Percentiles rank a stretch among this genome's conserved stretches.
Conservation (phyloP, 2,329 filamentous ascomycete species). For the Metarhizium anisopliae region DNA sequence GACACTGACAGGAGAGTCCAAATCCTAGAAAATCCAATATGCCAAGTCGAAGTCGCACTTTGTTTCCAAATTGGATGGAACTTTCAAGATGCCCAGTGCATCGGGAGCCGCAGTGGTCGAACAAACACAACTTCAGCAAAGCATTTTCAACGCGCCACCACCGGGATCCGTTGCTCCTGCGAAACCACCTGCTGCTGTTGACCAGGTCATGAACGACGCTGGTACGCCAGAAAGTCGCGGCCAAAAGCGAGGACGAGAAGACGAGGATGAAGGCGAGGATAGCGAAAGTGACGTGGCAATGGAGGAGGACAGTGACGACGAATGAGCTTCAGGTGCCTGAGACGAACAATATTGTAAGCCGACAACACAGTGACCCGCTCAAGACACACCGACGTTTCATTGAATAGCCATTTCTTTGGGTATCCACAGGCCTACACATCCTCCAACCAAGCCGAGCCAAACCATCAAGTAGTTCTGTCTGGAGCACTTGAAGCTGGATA, state of each 20-base stretch:
- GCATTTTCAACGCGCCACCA: conserved; percentile 64
- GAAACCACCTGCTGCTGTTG: conserved; percentile 38
- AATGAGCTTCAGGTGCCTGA: conserved; percentile 29
- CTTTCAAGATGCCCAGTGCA: conserved; percentile 61
- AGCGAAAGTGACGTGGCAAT: conserved; percentile 61
- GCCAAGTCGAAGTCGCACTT: conserved; percentile 83
- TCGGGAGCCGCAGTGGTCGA: conserved; percentile 46
- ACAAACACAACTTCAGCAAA: conserved; percentile 67
- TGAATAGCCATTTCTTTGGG: conserved; percentile 56
- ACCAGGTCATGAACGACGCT: conserved; percentile 41
- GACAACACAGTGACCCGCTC: background rate
- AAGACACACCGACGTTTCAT: conserved; percentile 13
- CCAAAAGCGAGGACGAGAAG: conserved; percentile 62
- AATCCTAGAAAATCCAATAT: conserved; percentile 74
- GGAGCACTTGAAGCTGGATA: conserved; percentile 55
- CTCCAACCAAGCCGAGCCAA: conserved; percentile 84
- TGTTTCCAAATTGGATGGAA: conserved; percentile 85
- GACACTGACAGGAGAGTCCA: background rate
- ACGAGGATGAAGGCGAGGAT: conserved; percentile 58
- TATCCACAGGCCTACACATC: conserved; percentile 68
- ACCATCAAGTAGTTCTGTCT: conserved; percentile 68
- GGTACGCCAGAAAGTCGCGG: conserved; percentile 47
- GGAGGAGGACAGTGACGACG: conserved; percentile 66
- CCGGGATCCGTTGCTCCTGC: conserved; percentile 40
- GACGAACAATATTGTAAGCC: background rate